phyloP scores from a whole-genome alignment of 306 rosid genomes.

The Castanea sativa region DNA sequence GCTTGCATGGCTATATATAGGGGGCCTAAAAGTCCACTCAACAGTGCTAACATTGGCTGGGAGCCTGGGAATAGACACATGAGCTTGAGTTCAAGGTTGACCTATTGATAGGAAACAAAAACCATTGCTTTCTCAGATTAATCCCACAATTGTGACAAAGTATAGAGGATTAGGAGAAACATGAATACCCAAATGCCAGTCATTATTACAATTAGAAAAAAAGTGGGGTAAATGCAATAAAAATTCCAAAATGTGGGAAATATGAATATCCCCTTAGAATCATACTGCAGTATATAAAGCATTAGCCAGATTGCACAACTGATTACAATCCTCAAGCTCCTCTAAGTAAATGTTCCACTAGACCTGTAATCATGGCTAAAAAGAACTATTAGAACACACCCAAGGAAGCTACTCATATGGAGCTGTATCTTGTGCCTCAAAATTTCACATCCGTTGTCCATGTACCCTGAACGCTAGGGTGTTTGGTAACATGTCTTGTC shows the following conservation, averaged over 20 bases:
- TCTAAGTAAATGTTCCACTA: neutral
- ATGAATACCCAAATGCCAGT: neutral
- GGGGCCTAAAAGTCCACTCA: too few relatives aligned
- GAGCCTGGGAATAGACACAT: neutral
- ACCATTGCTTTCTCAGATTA: neutral
- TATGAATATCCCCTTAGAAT: neutral
- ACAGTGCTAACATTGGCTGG: neutral
- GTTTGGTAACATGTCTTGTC: constrained; percentile 81
- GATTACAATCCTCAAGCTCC: neutral
- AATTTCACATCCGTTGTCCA: constrained; percentile 75
- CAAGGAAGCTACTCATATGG: constrained; percentile 12
- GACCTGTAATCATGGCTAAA: neutral
- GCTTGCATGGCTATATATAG: too few relatives aligned
- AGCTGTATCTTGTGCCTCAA: constrained; percentile 28
- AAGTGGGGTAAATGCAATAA: too few relatives aligned
- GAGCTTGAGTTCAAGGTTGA: neutral
- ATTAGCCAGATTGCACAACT: neutral
- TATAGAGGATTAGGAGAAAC: neutral
- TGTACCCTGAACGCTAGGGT: constrained; percentile 92
- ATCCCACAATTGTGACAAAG: neutral
- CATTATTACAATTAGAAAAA: neutral
- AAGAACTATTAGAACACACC: neutral
- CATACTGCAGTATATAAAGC: neutral
- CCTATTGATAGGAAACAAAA: neutral
- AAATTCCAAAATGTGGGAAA: neutral